phyloP scores from a whole-genome alignment of 371 early-diverging fungal species.

The Syncephalastrum monosporum region DNA sequence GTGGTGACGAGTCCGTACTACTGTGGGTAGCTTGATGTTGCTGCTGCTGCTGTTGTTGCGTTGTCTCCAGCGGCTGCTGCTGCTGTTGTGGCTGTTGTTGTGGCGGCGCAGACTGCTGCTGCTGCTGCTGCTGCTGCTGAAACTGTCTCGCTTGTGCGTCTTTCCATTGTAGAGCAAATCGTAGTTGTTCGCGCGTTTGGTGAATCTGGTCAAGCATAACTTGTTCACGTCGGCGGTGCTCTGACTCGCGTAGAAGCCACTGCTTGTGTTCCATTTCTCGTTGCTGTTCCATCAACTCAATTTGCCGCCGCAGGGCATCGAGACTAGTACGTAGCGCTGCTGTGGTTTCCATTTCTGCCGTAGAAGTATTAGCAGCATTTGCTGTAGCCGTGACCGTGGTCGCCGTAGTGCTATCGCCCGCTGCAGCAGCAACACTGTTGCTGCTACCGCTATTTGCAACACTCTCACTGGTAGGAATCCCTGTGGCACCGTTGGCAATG shows the following conservation, averaged over 20 bases:
- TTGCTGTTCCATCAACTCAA: slow-evolving; percentile 13
- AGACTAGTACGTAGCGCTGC: slow-evolving; percentile 8
- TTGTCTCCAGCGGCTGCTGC: no score
- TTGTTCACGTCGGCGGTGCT: slow-evolving; percentile 12
- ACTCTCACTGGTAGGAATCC: no score
- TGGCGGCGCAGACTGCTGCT: slow-evolving; percentile 1
- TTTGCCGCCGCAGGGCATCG: slow-evolving; percentile 11
- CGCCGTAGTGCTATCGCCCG: not conserved
- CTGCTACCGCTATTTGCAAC: not conserved
- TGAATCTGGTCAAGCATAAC: slow-evolving; percentile 10
- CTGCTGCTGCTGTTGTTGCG: no score
- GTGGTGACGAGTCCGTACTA: no score
- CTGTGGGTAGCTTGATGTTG: no score
- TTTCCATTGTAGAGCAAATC: no score
- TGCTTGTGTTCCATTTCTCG: slow-evolving; percentile 9
- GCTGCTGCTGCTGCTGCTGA: slow-evolving; percentile 7
- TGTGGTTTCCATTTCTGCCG: not conserved
- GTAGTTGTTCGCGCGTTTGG: slow-evolving; percentile 9
- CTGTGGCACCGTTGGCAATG: not conserved
- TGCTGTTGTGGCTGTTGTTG: slow-evolving; percentile 5
- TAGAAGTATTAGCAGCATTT: not conserved
- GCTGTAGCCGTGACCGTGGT: not conserved
- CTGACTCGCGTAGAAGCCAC: slow-evolving; percentile 11
- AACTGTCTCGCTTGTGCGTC: not conserved
- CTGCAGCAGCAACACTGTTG: not conserved